Evolutionary conservation across 139 green algal genomes (phyloP), one percentile per base, ranked within the genome.

Genomic region (Coelastrella sp.): DNA sequence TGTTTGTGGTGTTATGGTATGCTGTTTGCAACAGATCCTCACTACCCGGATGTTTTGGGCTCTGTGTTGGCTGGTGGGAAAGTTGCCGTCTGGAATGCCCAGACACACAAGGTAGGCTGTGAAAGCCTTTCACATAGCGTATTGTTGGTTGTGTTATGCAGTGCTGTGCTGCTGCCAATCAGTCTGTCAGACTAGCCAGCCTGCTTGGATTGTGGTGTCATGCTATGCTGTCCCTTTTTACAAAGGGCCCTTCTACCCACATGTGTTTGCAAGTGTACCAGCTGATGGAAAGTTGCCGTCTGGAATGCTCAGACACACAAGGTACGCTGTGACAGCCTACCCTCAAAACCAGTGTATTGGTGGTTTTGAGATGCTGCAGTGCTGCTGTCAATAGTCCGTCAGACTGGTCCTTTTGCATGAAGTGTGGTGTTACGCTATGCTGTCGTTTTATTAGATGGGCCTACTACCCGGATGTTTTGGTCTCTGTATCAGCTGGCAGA

Each of bases 1-100:
- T 47, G 32, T 47, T 47, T 47, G 32, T 47, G 32, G 32, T 47
- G 32, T 47, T 47, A 47, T 47, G 32, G 32, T 47, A 47, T 47
- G 32, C 32, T 47, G 32, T 47, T 47, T 17, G 88, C 91, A 83
- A 94, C 89, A 79, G 95, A 97, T 88, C 92, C 95, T 6, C 73
- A 89, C 57, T 94, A 93, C 79, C 92, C 92, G 14, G 92, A 96
- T 85, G 88, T 96, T 32, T 97, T 95, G 87, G 95, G 93, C 59
- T 95, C 92, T 11, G 84, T 90, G 10, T 91, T 90, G 66, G 93
- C 95, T 64, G 89, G 68, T 54, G 89, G 93, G 80, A 94, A 89
- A 56, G 83, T 96, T 3, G 81, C 92, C 3, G 90, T 96, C 23
- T 95, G 90, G 92, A 95, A 91, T 78, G 76, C 92, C 6, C 90